Base-by-base conservation (phyloP, 768 basidiomycete genomes). In the Russula ochroleuca region DNA sequence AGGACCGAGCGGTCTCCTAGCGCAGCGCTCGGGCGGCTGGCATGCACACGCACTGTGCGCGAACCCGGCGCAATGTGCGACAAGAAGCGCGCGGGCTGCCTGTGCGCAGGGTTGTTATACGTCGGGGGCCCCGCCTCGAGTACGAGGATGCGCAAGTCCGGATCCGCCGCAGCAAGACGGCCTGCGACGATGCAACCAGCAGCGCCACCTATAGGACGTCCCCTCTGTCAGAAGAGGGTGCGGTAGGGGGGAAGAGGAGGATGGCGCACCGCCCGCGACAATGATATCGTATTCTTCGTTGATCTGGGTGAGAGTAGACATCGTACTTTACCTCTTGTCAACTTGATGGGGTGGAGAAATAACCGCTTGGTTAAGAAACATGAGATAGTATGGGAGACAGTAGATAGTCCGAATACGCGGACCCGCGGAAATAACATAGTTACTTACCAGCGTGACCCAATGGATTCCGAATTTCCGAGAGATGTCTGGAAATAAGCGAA, bases 81-180 rank as follows among this genome's bases (percentile, higher is more conserved):
- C 37, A 80, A 74, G 69, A 72, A 84, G 25, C 79, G 78, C 2
- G 76, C 85, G 1, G 86, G 85, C 49, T 85, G 85, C 8, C 75
- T 72, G 69, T 87, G 84, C 2, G 67, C n/a, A n/a, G n/a, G n/a
- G n/a, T n/a, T n/a, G n/a, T n/a, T n/a, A n/a, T n/a, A n/a, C n/a
- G n/a, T n/a, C 64, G 81, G 78, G 5, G 78, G 76, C 1, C 86
- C 87, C 15, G 81, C 78, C 73, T 88, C 87, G 25, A 88, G 70
- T 50, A 87, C 70, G 14, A 88, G 80, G 53, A 88, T 84, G 67
- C 77, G 83, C 55, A 88, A 71, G 4, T 73, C 70, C 0, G 84
- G 80, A 47, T 85, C 80, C 0, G 83, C 81, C 0, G 76, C 77
- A 0, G 81, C 76, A 3, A 89, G 77, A 38, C 85, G 79, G 0